A percentile compares a stretch with the other conserved stretches of the same genome.
Conservation (phyloP, 2,329 filamentous ascomycete species). For the Cladosporium sp. region DNA sequence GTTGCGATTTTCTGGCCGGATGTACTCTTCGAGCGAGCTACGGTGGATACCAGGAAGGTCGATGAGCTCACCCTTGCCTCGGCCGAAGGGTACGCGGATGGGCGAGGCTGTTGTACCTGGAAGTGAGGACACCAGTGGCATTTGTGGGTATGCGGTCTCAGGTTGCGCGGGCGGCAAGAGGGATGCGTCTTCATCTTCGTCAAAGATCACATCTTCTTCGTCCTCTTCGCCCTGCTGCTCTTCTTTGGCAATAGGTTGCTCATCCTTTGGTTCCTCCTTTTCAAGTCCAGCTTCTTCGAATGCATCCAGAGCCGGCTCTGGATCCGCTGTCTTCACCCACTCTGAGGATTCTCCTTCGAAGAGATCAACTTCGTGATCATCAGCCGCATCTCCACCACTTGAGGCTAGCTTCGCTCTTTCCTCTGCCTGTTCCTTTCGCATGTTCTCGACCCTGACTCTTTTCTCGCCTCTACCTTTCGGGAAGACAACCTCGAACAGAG, state of each 20-base stretch:
- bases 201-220: slow-evolving; percentile 19
- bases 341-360: not conserved
- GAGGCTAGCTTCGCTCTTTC: not conserved
- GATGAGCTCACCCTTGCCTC: slow-evolving; percentile 81
- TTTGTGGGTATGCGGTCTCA: slow-evolving; percentile 71
- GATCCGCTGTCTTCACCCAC: not conserved
- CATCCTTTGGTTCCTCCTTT: not conserved
- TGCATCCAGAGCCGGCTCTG: not conserved
- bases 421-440: not conserved
- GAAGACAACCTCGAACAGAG: slow-evolving; percentile 80
- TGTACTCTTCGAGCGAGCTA: slow-evolving; percentile 65
- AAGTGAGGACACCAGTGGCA: slow-evolving; percentile 81
- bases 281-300: slow-evolving; percentile 12
- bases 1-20: slow-evolving; percentile 61
- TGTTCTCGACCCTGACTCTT: not conserved
- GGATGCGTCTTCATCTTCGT: slow-evolving; percentile 24
- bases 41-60: slow-evolving; percentile 84
- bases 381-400: not conserved
- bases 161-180: slow-evolving; percentile 73
- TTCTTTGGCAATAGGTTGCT: not conserved
- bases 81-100: slow-evolving; percentile 86
- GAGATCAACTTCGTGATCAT: not conserved
- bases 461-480: slow-evolving; percentile 58
- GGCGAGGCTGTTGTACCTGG: slow-evolving; percentile 94
- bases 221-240: slow-evolving; percentile 13